Evolutionary conservation across 139 green algal genomes (phyloP), one percentile per base, ranked within the genome.

Genomic region (Micractinium conductrix): DNA sequence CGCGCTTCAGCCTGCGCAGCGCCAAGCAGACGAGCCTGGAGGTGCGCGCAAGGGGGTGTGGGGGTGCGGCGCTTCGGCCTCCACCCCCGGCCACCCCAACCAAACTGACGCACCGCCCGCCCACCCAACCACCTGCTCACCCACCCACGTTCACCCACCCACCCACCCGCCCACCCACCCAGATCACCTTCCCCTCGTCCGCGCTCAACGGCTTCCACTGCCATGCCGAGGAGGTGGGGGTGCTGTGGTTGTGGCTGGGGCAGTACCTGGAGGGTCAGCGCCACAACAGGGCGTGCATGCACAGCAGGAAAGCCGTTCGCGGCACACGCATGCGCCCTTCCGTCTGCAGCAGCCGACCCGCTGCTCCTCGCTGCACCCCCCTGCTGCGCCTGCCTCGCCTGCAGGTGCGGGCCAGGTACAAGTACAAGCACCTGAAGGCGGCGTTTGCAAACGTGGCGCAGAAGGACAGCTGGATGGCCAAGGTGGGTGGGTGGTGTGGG

Each of bases 391-490:
- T n/a, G n/a, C n/a, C n/a, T n/a, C n/a, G n/a, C n/a, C n/a, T n/a
- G n/a, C n/a, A n/a, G n/a, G n/a, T 89, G 40, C 43, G 73, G 30
- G 63, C 48, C 0, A 62, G n/a, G 48, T 89, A 84, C 55, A 89
- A 89, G 76, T 69, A 76, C 55, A 81, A 86, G 38, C 78, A 83
- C 53, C 70, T 89, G n/a, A 71, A 71, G n/a, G 79, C 68, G 19
- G 69, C 79, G 4, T 87, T 89, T 42, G 44, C 85, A 24, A 74
- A 86, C 45, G 62, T 86, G 30, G 40, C 69, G 28, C 76, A 82
- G 37, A 82, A 82, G 40, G 76, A 73, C 14, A 38, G 38, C 14
- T 82, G 76, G 76, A 82, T 55, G 30, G 40, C 58, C 9, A 82
- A 82, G 76, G 76, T 71, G 26, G 35, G 70, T 53, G 42, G 21